Conservation (phyloP, 306 rosid species). For the Sphenostylis stenocarpa region DNA sequence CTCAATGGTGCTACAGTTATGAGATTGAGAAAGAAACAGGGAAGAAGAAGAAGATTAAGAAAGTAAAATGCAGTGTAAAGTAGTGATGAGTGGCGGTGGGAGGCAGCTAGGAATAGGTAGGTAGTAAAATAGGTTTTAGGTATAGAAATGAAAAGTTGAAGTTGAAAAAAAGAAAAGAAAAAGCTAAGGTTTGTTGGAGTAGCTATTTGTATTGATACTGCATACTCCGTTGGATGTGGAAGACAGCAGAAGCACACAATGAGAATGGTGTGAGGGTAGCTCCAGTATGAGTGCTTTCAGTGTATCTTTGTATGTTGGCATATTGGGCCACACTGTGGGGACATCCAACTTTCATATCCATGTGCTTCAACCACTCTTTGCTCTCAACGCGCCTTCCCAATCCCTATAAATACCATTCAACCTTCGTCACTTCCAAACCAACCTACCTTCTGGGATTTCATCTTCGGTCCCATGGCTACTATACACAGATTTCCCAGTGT, state of each 20-base stretch:
- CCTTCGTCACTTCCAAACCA: slow-evolving; percentile 33
- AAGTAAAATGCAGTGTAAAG: slow-evolving; percentile 18
- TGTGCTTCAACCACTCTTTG: slow-evolving; percentile 56
- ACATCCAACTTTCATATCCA: slow-evolving; percentile 36
- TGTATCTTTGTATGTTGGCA: slow-evolving; percentile 12
- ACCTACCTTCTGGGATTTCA: slow-evolving; percentile 1
- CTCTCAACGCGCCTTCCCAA: slow-evolving; percentile 29
- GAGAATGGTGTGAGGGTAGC: not conserved
- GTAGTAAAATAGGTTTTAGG: slow-evolving; percentile 22
- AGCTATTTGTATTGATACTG: not conserved
- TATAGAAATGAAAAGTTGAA: not conserved
- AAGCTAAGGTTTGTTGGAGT: slow-evolving; percentile 12
- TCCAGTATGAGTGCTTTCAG: not conserved
- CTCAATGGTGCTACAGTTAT: no score
- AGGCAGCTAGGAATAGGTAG: not conserved
- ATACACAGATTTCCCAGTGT: slow-evolving; percentile 27
- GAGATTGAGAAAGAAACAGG: no score
- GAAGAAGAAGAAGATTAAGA: not conserved
- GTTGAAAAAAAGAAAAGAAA: not conserved
- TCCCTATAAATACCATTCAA: slow-evolving; percentile 52
- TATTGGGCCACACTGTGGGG: slow-evolving; percentile 47
- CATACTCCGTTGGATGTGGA: slow-evolving; percentile 42
- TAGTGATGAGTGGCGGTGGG: slow-evolving; percentile 24
- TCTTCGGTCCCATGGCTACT: slow-evolving; percentile 51
- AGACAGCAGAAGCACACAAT: slow-evolving; percentile 67